Evolutionary conservation across 768 basidiomycete species (phyloP), one percentile per base, ranked within the genome.

Genomic region (Leccinum uliginosum): DNA sequence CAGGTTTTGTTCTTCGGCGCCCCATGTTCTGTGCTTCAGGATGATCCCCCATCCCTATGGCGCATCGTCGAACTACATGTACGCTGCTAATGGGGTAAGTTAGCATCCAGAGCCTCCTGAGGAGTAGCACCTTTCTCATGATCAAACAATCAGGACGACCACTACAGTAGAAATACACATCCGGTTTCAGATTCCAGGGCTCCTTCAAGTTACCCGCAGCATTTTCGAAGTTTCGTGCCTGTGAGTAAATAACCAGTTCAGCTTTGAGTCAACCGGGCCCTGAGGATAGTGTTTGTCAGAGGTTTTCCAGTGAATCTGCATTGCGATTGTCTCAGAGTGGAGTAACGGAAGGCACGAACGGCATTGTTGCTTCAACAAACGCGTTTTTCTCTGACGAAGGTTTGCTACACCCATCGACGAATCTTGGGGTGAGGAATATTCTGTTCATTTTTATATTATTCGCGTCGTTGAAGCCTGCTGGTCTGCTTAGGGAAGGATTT

Each of bases 31-130:
- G 38, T 55, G 44, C 57, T 49, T 56, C 59, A 68, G 43, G 58
- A 72, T 70, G 62, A 70, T 68, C 44, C 51, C 62, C 54, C 69
- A 70, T 59, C 69, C 69, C 15, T 70, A 70, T 34, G 67, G 57
- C 35, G 62, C 67, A 47, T 57, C 70, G 24, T 63, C 70, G 15
- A 65, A 60, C 46, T 72, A 65, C 32, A 44, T 70, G 53, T 69
- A 70, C 32, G 56, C 70, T 12, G 57, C 64, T 15, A 59, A 44
- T 29, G 61, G 59, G 59, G 70, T 66, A 40, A 46, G 70, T 59
- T 9, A 6, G 35, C n/a, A 15, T 14, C 34, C 34, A 1, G 3
- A 17, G 4, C 27, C 7, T 32, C 34, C 19, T 38, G 23, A 12
- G 35, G 4, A 1, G 14, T 23, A 23, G 12, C 11, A 12, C 11